phyloP scores from a whole-genome alignment of 208 protist species.

The Trypanosomatidae sp. region DNA sequence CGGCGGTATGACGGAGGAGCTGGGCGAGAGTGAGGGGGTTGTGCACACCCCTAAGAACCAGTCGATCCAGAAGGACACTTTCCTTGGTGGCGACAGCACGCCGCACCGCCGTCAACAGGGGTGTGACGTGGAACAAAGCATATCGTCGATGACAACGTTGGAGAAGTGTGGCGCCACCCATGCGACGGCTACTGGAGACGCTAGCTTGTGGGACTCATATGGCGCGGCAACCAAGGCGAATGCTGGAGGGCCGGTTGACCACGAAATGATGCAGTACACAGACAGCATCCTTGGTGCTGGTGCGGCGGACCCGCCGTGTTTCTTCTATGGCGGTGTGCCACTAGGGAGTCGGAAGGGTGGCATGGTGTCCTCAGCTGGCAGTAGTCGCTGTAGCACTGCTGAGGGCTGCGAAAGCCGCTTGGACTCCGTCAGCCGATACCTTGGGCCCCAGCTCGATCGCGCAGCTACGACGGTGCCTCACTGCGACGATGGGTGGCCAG shows the following conservation, averaged over 20 bases:
- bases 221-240: background rate
- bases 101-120: constrained; percentile 14
- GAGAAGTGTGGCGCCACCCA: background rate
- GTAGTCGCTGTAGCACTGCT: constrained; percentile 12
- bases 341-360: background rate
- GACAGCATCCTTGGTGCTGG: background rate
- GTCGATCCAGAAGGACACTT: constrained; percentile 18
- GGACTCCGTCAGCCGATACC: constrained; percentile 19
- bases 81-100: constrained; percentile 10
- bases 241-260: background rate
- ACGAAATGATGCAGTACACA: constrained; percentile 12
- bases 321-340: background rate
- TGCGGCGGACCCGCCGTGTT: background rate
- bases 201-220: background rate
- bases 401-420: constrained; percentile 7
- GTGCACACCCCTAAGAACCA: constrained; percentile 23
- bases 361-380: background rate
- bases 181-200: background rate
- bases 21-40: background rate
- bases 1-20: background rate
- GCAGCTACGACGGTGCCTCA: constrained; percentile 3
- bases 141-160: background rate
- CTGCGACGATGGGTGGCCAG: background rate
- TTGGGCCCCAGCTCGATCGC: constrained; percentile 18
- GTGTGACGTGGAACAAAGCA: background rate